Evolutionary conservation across 371 early-diverging fungal genomes (phyloP), one percentile per base, ranked within the genome.

Genomic region (Sporodiniella umbellata): DNA sequence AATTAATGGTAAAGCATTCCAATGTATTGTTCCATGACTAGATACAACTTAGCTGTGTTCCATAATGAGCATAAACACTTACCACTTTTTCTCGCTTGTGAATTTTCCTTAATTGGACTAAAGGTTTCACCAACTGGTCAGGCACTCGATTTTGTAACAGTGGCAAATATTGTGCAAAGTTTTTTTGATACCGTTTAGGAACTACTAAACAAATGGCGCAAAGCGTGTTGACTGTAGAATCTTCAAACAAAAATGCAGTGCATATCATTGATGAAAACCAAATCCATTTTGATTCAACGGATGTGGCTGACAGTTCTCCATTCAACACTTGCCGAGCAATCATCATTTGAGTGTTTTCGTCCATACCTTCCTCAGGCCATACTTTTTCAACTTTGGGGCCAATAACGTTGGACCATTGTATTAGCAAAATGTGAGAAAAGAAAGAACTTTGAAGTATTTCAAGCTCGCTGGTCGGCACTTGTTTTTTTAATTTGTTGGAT

Each of bases 351-450:
- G 62, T 19, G 6, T 49, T 46, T 38, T 66, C 62, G 19, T 68
- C 69, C 8, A 59, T 18, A 1, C 60, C 42, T 26, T 66, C 64
- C 8, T 22, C 61, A 17, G 72, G 64, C 66, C 70, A 67, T 42
- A 80, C 70, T 50, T 79, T 80, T 26, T 79, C 79, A 31, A 78
- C 77, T 48, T 80, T 77, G 18, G 83, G 83, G 0, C 83, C 83
- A 8, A 79, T 63, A n/a, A 82, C 60, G 48, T 82, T 80, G 7
- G 83, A 82, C 83, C 83, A 82, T 35, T 78, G 78, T 21, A 82
- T 64, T 17, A 80, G 63, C 56, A 80, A 60, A 28, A 78, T 76
- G 3, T 72, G 75, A 1, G 79, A 72, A 54, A 82, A 82, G 51
- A 82, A 82, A 17, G 76, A 74, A n/a, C 72, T 71, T 18, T 80